phyloP scores from a whole-genome alignment of 306 rosid species.

The Casuarina equisetifolia region DNA sequence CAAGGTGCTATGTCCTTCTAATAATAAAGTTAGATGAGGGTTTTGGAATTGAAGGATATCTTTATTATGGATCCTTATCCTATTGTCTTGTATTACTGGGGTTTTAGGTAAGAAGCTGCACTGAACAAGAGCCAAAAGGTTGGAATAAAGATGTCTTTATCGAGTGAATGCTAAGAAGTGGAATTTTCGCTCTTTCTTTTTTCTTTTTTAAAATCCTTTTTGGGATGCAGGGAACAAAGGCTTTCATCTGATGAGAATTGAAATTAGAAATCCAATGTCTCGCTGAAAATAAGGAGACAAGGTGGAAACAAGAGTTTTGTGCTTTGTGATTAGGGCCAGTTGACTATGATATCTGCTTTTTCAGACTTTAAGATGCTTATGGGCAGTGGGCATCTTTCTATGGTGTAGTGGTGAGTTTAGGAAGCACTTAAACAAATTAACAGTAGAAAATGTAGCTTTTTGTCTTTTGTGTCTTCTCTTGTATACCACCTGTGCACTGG shows the following conservation, averaged over 20 bases:
- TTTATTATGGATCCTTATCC: not conserved
- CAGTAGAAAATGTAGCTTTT: too few relatives aligned
- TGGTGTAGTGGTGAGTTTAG: too few relatives aligned
- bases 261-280: not conserved
- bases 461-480: not conserved
- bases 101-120: not conserved
- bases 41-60: not conserved
- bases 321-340: not conserved
- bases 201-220: too few relatives aligned
- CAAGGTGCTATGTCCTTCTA: not conserved
- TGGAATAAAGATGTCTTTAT: not conserved
- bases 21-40: not conserved
- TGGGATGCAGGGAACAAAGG: not conserved
- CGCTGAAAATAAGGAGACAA: not conserved
- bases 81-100: not conserved
- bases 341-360: too few relatives aligned
- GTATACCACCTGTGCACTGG: not conserved
- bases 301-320: not conserved
- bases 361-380: too few relatives aligned
- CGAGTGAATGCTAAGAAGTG: not conserved
- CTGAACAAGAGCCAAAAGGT: not conserved
- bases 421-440: too few relatives aligned
- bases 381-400: too few relatives aligned
- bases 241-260: not conserved
- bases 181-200: too few relatives aligned